Conservation (phyloP, 2,329 filamentous ascomycete species). For the Calonectria crousiana region DNA sequence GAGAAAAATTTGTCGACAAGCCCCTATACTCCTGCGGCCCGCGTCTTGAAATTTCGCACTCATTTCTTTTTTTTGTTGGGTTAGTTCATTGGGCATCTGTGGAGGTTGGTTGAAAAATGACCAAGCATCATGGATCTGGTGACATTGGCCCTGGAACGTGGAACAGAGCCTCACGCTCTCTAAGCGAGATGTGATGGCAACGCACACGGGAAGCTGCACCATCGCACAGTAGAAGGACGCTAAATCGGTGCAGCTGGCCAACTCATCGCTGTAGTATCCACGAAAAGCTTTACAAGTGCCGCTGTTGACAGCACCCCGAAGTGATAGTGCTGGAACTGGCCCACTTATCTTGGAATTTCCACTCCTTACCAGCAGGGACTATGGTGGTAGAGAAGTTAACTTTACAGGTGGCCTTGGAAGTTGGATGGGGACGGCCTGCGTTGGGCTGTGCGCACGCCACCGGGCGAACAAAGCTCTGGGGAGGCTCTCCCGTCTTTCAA, state of each 20-base stretch:
- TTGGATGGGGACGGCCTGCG: background rate
- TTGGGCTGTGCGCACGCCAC: background rate
- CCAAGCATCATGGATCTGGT: conserved; percentile 1
- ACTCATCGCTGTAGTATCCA: background rate
- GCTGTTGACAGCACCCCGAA: background rate
- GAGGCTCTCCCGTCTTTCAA: background rate
- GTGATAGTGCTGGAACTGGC: background rate
- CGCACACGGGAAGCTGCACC: background rate
- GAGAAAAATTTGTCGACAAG: background rate
- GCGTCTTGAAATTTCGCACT: background rate
- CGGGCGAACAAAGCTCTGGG: conserved; percentile 1
- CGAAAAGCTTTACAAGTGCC: background rate
- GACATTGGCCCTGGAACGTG: background rate
- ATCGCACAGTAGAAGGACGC: background rate
- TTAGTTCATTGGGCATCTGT: background rate
- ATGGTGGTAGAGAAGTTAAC: conserved; percentile 3
- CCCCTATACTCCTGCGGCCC: background rate
- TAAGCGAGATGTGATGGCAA: conserved; percentile 2
- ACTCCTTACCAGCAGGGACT: conserved; percentile 7
- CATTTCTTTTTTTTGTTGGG: background rate
- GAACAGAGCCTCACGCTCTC: background rate
- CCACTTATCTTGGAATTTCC: conserved; percentile 1
- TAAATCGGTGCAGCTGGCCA: conserved; percentile 1
- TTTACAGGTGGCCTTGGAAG: conserved; percentile 4
- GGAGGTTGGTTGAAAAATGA: background rate